Base-by-base conservation (phyloP, 257 asterid species). In the Thymus quinquecostatus region DNA sequence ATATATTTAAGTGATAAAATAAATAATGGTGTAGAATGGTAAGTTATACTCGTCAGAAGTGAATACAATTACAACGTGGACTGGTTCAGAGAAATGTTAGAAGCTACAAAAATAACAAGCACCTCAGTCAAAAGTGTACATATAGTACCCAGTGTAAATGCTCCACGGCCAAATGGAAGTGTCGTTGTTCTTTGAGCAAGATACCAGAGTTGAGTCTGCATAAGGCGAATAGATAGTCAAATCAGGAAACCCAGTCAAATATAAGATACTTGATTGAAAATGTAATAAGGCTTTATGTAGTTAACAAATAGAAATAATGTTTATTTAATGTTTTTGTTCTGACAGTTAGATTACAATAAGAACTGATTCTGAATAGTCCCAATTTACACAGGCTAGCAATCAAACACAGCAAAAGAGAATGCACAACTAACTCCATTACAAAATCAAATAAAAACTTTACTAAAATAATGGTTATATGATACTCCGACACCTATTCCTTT, bases 131-230 rank as follows among this genome's bases (percentile, higher is more conserved):
- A 76, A 71, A 94, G 92, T 34, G 99, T 94, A 81, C 89, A 86
- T 54, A 87, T 86, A 41, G 98, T 94, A 64, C 97, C 97, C 86
- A 94, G 86, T 29, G 98, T 94, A 79, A 94, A 88, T 73, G 98
- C 99, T 69, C 99, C 98, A 72, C 99, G 99, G 32, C 99, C 99
- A 79, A 91, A 88, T 75, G 99, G 97, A 82, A 94, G 93, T 66
- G 99, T 86, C 71, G 97, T 89, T 12, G 99, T 94, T 82, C 98
- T 88, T 77, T 91, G 99, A 65, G 99, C 99, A 85, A 94, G 96
- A 83, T 94, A 98, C 99, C 97, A 91, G 77, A 94, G 87, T 73
- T 94, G 98, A 74, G 95, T 88, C 99, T 94, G 80, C 68, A 67
- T 44, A 60, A 60, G 54, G 48, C 70, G 74, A 9, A 71, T 43